Conservation (phyloP, 305 asterid species). For the Nicotiana rustica region DNA sequence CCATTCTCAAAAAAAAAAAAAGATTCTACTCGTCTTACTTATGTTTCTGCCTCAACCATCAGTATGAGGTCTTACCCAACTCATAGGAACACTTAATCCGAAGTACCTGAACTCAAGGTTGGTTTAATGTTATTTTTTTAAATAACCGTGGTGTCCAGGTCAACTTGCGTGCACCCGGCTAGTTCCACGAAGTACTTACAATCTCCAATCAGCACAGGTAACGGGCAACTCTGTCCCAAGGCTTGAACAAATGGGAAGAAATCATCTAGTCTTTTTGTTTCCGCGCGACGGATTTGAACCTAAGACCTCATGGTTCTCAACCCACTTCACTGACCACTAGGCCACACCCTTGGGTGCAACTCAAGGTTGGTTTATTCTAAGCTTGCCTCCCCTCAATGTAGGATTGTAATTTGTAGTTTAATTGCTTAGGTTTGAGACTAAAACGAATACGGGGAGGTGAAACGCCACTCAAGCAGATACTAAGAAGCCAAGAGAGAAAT, state of each 20-base stretch:
- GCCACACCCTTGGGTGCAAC: background rate
- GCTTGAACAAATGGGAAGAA: too few relatives aligned
- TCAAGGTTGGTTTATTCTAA: background rate
- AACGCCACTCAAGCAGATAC: background rate
- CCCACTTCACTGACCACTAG: too few relatives aligned
- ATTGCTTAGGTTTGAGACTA: background rate
- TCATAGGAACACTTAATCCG: slow-evolving; percentile 1
- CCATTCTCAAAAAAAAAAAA: too few relatives aligned
- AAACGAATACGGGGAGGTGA: background rate
- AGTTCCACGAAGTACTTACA: too few relatives aligned
- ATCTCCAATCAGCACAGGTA: too few relatives aligned
- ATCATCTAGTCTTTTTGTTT: too few relatives aligned
- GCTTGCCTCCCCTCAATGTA: background rate
- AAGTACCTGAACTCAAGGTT: background rate
- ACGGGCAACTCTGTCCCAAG: too few relatives aligned
- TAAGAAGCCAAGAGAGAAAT: background rate
- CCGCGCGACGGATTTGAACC: too few relatives aligned
- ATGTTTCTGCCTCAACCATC: slow-evolving; percentile 11
- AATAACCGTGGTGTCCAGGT: too few relatives aligned
- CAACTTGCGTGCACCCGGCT: too few relatives aligned
- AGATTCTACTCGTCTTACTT: background rate
- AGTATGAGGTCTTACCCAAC: background rate
- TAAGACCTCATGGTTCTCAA: too few relatives aligned
- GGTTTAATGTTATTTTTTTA: background rate
- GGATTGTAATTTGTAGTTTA: background rate